Percentiles rank a stretch among this genome's conserved stretches.
These are phyloP conservation scores for Beauveria sp. DNA, from an alignment of 2,329 filamentous ascomycete species.

Conservation along the genomic window DNA sequence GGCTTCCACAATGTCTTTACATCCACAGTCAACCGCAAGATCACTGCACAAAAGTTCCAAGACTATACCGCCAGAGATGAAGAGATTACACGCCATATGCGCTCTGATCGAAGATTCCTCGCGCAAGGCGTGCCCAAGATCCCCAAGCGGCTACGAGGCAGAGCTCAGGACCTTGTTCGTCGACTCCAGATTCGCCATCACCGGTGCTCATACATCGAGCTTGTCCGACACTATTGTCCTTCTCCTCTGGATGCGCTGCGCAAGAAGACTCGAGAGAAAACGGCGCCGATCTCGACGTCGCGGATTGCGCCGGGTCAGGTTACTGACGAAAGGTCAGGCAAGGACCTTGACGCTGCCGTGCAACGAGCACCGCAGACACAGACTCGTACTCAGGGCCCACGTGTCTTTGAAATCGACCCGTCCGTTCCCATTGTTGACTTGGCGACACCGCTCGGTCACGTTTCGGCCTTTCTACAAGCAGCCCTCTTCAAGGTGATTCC, in stretches of 20 bases:
- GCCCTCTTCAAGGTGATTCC: conserved; percentile 68
- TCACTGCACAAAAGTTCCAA: conserved; percentile 67
- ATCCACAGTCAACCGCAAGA: conserved; percentile 52
- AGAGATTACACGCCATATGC: conserved; percentile 51
- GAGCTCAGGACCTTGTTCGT: conserved; percentile 49
- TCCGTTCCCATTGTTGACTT: conserved; percentile 49
- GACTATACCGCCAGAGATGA: conserved; percentile 82
- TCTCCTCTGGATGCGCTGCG: conserved; percentile 20
- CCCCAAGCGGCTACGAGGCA: conserved; percentile 64
- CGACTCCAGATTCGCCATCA: conserved; percentile 64
- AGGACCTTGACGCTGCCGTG: not conserved
- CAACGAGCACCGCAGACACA: not conserved
- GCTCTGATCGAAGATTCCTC: conserved; percentile 11
- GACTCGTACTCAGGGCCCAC: not conserved
- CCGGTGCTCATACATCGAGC: conserved; percentile 69
- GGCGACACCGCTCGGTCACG: conserved; percentile 58
- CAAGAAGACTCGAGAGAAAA: not conserved
- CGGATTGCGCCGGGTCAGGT: not conserved
- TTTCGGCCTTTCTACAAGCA: conserved; percentile 83
- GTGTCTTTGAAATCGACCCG: not conserved
- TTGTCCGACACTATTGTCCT: conserved; percentile 79
- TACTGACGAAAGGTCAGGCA: not conserved
- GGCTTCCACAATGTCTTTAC: conserved; percentile 89
- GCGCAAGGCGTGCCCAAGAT: conserved; percentile 26
- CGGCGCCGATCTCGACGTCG: not conserved